A percentile compares a stretch with the other conserved stretches of the same genome.
These are phyloP conservation scores for Taiozyma sp. DNA, from an alignment of 1,139 yeast species.

Conservation along the genomic window DNA sequence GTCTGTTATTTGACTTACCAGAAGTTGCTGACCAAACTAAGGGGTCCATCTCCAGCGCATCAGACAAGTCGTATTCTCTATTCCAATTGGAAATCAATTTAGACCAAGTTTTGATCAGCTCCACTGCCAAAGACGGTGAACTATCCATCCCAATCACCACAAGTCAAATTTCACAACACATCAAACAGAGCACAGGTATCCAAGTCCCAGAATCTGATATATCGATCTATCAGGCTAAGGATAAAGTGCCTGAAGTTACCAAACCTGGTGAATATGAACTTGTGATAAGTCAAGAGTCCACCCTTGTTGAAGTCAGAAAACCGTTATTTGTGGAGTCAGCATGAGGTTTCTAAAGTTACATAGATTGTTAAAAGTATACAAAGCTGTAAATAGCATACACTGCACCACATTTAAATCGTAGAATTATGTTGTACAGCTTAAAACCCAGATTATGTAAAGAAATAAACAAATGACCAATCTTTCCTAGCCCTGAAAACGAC, in stretches of 20 bases:
- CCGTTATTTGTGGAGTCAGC: slow-evolving; percentile 1
- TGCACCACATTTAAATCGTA: background rate
- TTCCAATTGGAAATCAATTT: slow-evolving; percentile 17
- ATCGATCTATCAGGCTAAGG: slow-evolving; percentile 1
- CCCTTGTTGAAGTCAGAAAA: background rate
- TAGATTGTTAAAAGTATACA: background rate
- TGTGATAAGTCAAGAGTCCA: slow-evolving; percentile 8
- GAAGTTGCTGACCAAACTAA: slow-evolving; percentile 2
- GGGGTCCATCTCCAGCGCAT: slow-evolving; percentile 5
- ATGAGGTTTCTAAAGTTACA: slow-evolving; percentile 4
- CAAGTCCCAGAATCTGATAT: slow-evolving; percentile 16
- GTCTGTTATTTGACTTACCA: slow-evolving; percentile 18
- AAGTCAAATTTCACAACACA: slow-evolving; percentile 6
- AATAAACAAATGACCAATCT: background rate
- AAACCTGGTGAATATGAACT: slow-evolving; percentile 13
- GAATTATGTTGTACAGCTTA: background rate
- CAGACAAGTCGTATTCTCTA: slow-evolving; percentile 15
- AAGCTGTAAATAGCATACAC: background rate
- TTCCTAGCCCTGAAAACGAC: background rate
- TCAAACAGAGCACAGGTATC: slow-evolving; percentile 7
- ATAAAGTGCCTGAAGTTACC: slow-evolving; percentile 7
- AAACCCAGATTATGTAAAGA: background rate
- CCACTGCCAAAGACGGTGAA: slow-evolving; percentile 1
- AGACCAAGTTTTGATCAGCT: slow-evolving; percentile 4
- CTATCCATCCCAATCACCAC: slow-evolving; percentile 6